phyloP scores from a whole-genome alignment of 257 asterid genomes.

The Przewalskia tangutica region DNA sequence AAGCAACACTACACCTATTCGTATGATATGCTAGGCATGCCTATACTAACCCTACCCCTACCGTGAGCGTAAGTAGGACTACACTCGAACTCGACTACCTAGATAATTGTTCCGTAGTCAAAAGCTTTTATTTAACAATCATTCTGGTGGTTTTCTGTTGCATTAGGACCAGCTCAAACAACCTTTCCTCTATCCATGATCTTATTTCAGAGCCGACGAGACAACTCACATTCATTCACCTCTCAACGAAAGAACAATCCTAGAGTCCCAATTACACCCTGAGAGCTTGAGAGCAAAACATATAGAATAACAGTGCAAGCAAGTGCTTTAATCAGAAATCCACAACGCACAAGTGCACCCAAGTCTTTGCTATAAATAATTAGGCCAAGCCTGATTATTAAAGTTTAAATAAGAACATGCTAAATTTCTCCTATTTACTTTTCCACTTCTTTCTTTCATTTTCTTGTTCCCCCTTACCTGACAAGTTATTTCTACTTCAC shows the following conservation, averaged over 20 bases:
- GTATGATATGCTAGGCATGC: too few relatives aligned
- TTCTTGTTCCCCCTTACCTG: neutral
- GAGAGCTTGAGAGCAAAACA: neutral
- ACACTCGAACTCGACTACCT: too few relatives aligned
- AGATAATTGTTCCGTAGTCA: neutral
- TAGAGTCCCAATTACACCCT: neutral
- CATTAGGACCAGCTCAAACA: neutral
- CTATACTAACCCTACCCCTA: too few relatives aligned
- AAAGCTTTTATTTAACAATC: neutral
- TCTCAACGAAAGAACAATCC: neutral
- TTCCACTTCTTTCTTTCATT: neutral
- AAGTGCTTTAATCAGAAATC: neutral
- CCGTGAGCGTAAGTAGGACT: too few relatives aligned
- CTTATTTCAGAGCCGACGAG: neutral
- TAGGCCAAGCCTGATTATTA: neutral
- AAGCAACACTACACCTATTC: too few relatives aligned
- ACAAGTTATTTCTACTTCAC: neutral
- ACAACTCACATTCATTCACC: slow-evolving; percentile 1
- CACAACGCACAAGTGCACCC: neutral
- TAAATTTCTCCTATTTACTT: neutral
- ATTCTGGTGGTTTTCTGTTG: neutral
- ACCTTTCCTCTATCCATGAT: neutral
- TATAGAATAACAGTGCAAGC: neutral
- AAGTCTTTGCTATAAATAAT: neutral
- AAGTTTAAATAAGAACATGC: neutral